Evolutionary conservation across 163 green algal species (phyloP).

Genomic region (Scenedesmus sp.): DNA sequence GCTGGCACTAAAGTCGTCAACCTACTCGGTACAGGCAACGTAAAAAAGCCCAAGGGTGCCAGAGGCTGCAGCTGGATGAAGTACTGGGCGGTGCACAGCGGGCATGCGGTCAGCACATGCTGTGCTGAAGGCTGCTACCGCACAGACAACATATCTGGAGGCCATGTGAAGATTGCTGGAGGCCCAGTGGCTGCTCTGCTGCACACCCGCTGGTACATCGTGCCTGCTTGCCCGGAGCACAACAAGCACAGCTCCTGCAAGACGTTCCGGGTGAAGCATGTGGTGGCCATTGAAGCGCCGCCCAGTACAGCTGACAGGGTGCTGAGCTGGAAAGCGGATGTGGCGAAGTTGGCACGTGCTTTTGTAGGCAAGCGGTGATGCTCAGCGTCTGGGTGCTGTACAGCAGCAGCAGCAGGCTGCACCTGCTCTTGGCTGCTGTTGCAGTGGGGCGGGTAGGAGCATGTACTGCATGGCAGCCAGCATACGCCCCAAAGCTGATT

Average conservation of each 20-base stretch:
- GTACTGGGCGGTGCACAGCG: slow-evolving; percentile 7
- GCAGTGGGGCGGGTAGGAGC: not conserved
- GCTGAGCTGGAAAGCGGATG: slow-evolving; percentile 34
- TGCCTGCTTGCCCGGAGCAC: slow-evolving; percentile 42
- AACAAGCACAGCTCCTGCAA: slow-evolving; percentile 41
- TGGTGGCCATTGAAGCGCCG: slow-evolving; percentile 25
- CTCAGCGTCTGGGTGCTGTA: not conserved
- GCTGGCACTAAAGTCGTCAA: slow-evolving; percentile 27
- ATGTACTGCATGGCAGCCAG: not conserved
- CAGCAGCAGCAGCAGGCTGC: not conserved
- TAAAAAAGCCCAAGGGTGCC: not conserved
- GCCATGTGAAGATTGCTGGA: slow-evolving; percentile 37
- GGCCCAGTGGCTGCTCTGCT: slow-evolving; percentile 29
- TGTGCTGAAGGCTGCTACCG: slow-evolving; percentile 27
- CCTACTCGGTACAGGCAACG: slow-evolving; percentile 23
- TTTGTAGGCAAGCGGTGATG: not conserved
- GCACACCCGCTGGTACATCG: slow-evolving; percentile 42
- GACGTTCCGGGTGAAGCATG: slow-evolving; percentile 23
- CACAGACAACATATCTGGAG: slow-evolving; percentile 27
- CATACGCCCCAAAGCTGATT: too few relatives aligned
- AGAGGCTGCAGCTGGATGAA: slow-evolving; percentile 24
- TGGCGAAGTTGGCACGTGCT: not conserved
- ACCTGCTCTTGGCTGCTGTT: not conserved
- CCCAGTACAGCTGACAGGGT: slow-evolving; percentile 13
- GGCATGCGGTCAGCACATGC: slow-evolving; percentile 6